phyloP scores from a whole-genome alignment of 2,329 filamentous ascomycete species.

The Ceratocystis albifundus region DNA sequence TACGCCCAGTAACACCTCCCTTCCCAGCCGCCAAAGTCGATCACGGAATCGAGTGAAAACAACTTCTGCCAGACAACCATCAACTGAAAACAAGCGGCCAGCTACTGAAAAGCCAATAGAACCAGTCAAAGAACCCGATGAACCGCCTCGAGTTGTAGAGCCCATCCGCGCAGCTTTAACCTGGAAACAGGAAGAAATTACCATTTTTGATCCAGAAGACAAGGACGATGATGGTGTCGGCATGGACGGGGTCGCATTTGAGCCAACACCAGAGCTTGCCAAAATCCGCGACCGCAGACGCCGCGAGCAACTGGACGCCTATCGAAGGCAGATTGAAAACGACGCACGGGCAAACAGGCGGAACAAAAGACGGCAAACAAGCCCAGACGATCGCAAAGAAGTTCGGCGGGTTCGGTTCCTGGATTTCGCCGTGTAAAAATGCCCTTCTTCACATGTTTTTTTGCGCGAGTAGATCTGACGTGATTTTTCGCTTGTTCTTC shows the following conservation, averaged over 20 bases:
- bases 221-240: conserved; percentile 56
- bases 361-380: conserved; percentile 20
- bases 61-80: background rate
- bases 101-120: background rate
- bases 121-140: background rate
- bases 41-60: conserved; percentile 6
- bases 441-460: background rate
- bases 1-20: background rate
- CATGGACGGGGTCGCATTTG: conserved; percentile 57
- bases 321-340: conserved; percentile 48
- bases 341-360: conserved; percentile 41
- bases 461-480: background rate
- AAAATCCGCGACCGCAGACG: conserved; percentile 46
- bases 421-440: conserved; percentile 7
- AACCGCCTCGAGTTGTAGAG: conserved; percentile 34
- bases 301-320: conserved; percentile 50
- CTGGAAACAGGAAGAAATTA: conserved; percentile 59
- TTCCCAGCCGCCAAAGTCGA: conserved; percentile 2
- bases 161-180: conserved; percentile 49
- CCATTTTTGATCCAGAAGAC: conserved; percentile 52
- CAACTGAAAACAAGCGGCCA: background rate
- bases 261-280: conserved; percentile 50
- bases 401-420: conserved; percentile 19
- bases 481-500: background rate
- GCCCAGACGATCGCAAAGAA: conserved; percentile 7